Percentiles rank a stretch among this genome's conserved stretches.
Conservation (phyloP, 371 early-diverging fungal species). For the Mortierella sp. region DNA sequence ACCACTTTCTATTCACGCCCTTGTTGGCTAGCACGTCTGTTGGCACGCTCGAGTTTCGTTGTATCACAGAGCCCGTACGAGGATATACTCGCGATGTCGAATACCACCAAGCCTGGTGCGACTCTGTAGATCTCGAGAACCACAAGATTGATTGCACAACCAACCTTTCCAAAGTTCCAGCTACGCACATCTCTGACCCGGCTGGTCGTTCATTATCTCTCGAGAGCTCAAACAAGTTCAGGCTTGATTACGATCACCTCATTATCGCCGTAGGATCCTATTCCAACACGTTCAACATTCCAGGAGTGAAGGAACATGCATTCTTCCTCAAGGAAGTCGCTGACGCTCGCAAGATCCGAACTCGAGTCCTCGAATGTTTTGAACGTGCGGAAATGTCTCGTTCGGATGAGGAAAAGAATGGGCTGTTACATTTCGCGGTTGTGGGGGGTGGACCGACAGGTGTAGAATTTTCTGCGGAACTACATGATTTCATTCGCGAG, state of each 20-base stretch:
- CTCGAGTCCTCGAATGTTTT: conserved; percentile 80
- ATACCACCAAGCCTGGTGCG: conserved; percentile 78
- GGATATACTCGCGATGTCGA: conserved; percentile 68
- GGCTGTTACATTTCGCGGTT: conserved; percentile 86
- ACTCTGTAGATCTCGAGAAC: conserved; percentile 65
- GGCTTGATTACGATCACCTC: conserved; percentile 80
- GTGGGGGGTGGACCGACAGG: conserved; percentile 89
- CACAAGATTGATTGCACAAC: conserved; percentile 57
- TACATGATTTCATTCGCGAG: conserved; percentile 84
- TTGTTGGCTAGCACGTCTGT: conserved; percentile 85
- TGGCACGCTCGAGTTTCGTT: conserved; percentile 89
- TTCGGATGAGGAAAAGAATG: conserved; percentile 73
- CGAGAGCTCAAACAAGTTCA: conserved; percentile 29
- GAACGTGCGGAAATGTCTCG: conserved; percentile 82
- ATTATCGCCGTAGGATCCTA: conserved; percentile 88
- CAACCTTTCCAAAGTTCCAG: conserved; percentile 35
- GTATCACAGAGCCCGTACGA: conserved; percentile 80
- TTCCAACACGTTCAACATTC: conserved; percentile 85
- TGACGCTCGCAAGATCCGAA: conserved; percentile 81
- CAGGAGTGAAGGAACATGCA: conserved; percentile 83
- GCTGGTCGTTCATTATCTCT: not conserved
- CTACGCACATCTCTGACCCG: conserved; percentile 6
- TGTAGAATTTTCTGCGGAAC: conserved; percentile 80
- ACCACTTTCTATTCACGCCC: conserved; percentile 89
- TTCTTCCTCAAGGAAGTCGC: conserved; percentile 79